These are phyloP conservation scores for Schoenoplectus tabernaemontani DNA, from an alignment of 202 grass and related monocot species.

Conservation along the genomic window DNA sequence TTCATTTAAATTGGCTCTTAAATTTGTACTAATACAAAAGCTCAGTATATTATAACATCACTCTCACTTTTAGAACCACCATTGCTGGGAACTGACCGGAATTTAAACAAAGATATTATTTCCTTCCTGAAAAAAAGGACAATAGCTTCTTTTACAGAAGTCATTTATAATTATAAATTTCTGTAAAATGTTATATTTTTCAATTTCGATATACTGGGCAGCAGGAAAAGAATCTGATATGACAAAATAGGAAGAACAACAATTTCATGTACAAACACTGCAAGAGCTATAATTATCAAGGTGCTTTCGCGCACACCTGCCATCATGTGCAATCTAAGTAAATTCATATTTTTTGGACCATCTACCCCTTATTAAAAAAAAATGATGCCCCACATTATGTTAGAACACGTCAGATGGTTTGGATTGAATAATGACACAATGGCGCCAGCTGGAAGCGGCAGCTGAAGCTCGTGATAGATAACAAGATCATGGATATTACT, in stretches of 20 bases:
- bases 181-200: not conserved
- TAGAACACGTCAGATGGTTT: not conserved
- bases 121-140: not conserved
- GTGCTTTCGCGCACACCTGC: not conserved
- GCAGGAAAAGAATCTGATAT: not conserved
- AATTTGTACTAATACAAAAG: constrained; percentile 4
- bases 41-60: constrained; percentile 3
- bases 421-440: constrained; percentile 10
- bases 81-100: not conserved
- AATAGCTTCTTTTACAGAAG: not conserved
- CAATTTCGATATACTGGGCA: not conserved
- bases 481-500: not conserved
- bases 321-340: not conserved
- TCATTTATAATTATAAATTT: not conserved
- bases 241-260: not conserved
- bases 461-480: not conserved
- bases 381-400: not conserved
- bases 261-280: not conserved
- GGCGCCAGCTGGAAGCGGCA: not conserved
- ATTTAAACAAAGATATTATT: not conserved
- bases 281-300: not conserved
- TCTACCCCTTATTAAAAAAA: not conserved
- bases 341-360: not conserved
- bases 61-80: not conserved
- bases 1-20: not conserved